phyloP scores from a whole-genome alignment of 2,329 filamentous ascomycete genomes.

The Paraconiothyrium sp. region DNA sequence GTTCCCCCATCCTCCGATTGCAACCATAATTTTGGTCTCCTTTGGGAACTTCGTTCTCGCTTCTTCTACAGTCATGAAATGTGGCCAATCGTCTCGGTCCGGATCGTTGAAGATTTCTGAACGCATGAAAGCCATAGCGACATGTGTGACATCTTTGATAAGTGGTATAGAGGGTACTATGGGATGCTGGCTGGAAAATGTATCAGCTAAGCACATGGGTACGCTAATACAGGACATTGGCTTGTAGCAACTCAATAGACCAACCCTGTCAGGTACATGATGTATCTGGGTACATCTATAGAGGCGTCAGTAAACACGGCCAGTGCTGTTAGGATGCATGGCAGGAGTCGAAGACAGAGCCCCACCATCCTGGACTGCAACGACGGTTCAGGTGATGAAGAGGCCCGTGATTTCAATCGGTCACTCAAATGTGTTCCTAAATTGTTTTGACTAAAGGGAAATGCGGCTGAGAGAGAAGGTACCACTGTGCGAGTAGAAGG shows the following conservation, averaged over 20 bases:
- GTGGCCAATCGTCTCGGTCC: constrained; percentile 30
- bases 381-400: too few species aligned
- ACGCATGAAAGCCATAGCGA: constrained; percentile 44
- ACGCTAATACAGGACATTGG: neutral
- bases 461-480: neutral
- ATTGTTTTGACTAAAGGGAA: neutral
- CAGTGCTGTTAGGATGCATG: neutral
- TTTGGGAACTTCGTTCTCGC: constrained; percentile 57
- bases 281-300: constrained; percentile 16
- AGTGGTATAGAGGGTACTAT: constrained; percentile 34
- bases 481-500: neutral
- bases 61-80: constrained; percentile 39
- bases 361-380: neutral
- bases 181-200: constrained; percentile 35
- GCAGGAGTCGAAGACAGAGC: neutral
- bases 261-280: constrained; percentile 32
- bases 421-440: neutral
- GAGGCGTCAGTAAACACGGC: neutral
- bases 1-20: constrained; percentile 80
- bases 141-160: constrained; percentile 37
- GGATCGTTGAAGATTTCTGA: constrained; percentile 40
- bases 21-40: constrained; percentile 70
- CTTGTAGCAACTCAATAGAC: neutral
- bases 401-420: too few species aligned
- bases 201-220: neutral